A percentile compares a stretch with the other conserved stretches of the same genome.
Evolutionary conservation across 306 rosid species (phyloP).

Genomic region (Luffa aegyptiaca): DNA sequence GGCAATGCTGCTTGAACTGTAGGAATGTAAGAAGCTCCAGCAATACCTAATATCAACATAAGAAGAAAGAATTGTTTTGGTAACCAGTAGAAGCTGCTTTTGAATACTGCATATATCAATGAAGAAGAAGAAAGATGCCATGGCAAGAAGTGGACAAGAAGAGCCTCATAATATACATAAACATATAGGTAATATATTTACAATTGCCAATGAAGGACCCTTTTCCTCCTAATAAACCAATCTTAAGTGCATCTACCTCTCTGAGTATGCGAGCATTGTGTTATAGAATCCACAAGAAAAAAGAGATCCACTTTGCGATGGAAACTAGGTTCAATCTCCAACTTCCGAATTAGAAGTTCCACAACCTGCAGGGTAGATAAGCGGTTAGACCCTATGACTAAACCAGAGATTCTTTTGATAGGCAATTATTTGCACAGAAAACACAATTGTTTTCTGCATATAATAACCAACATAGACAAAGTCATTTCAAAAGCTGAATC

Average conservation of each 20-base stretch:
- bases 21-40: slow-evolving; percentile 94
- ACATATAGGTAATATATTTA: background rate
- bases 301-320: slow-evolving; percentile 95
- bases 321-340: slow-evolving; percentile 80
- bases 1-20: slow-evolving; percentile 94
- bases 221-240: background rate
- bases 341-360: slow-evolving; percentile 87
- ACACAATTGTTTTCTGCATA: background rate
- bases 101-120: background rate
- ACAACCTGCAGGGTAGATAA: slow-evolving; percentile 59
- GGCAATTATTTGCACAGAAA: background rate
- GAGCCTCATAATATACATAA: background rate
- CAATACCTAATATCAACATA: slow-evolving; percentile 56
- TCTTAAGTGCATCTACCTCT: slow-evolving; percentile 32
- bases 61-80: background rate
- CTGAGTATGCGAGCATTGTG: slow-evolving; percentile 89
- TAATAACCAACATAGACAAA: background rate
- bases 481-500: background rate
- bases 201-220: background rate
- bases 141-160: slow-evolving; percentile 7
- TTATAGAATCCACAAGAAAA: slow-evolving; percentile 96
- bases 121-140: slow-evolving; percentile 2
- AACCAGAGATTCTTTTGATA: background rate
- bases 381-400: slow-evolving; percentile 13
- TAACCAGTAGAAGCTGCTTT: background rate